A percentile compares a stretch with the other conserved stretches of the same genome.
phyloP scores from a whole-genome alignment of 768 basidiomycete species.

The Leccinum variicolor region DNA sequence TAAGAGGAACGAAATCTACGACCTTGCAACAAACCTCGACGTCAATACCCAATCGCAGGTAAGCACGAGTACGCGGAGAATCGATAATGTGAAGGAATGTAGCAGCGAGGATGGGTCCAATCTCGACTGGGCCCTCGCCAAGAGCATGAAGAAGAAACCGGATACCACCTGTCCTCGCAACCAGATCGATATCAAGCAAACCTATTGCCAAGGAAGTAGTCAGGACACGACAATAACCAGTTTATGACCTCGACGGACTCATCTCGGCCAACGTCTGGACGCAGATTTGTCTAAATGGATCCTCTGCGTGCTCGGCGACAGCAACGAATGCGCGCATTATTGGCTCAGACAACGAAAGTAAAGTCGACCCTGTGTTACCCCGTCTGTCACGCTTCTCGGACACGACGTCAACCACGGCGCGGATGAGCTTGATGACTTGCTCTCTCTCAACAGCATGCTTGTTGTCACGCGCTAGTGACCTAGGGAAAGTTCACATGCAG shows the following conservation, averaged over 20 bases:
- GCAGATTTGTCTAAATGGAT: constrained; percentile 78
- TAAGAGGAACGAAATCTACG: neutral
- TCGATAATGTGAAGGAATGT: constrained; percentile 84
- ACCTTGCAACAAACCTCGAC: constrained; percentile 63
- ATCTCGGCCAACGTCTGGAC: constrained; percentile 90
- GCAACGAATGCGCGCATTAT: constrained; percentile 89
- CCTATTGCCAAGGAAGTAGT: constrained; percentile 44
- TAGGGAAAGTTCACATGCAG: constrained; percentile 29
- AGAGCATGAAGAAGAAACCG: constrained; percentile 82
- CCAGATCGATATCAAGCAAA: constrained; percentile 81
- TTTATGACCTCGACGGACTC: constrained; percentile 44
- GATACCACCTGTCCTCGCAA: constrained; percentile 78
- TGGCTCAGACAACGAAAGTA: constrained; percentile 65
- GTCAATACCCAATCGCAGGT: constrained; percentile 78
- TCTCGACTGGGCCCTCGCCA: constrained; percentile 85
- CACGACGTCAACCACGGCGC: constrained; percentile 75
- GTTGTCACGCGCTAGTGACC: constrained; percentile 82
- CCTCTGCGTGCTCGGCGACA: constrained; percentile 89
- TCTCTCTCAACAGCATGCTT: constrained; percentile 84
- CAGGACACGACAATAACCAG: constrained; percentile 7
- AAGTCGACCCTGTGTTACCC: constrained; percentile 37
- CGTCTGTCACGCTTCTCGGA: constrained; percentile 49
- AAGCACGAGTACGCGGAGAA: constrained; percentile 75
- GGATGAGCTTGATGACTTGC: constrained; percentile 87
- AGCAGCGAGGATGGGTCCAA: constrained; percentile 73